A percentile compares a stretch with the other conserved stretches of the same genome.
Conservation (phyloP, 495 filamentous ascomycete species). For the Bombardia bombarda region DNA sequence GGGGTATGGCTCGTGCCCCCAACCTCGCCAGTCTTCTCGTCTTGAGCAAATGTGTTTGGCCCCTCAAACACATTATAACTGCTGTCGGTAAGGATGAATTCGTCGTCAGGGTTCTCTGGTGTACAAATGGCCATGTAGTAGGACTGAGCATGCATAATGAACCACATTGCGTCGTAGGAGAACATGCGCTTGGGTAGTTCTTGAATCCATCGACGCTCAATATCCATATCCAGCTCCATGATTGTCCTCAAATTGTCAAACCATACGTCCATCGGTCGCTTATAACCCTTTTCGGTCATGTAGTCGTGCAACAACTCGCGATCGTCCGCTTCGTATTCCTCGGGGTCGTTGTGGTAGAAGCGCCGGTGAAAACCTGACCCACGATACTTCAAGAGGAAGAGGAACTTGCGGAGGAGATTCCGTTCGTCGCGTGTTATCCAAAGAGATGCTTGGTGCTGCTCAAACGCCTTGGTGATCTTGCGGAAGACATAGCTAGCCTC, state of each 20-base stretch:
- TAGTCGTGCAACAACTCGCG: conserved; percentile 27
- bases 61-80: conserved; percentile 42
- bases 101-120: conserved; percentile 25
- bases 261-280: conserved; percentile 44
- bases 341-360: conserved; percentile 25
- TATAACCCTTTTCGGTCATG: conserved; percentile 36
- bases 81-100: conserved; percentile 45
- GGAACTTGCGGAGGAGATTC: conserved; percentile 41
- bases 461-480: conserved; percentile 24
- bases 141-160: conserved; percentile 25
- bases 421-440: conserved; percentile 32
- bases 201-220: conserved; percentile 23
- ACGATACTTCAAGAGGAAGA: conserved; percentile 48
- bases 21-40: conserved; percentile 17
- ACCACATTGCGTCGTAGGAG: conserved; percentile 34
- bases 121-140: conserved; percentile 41
- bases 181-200: conserved; percentile 30
- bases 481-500: conserved; percentile 21
- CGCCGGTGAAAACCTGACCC: conserved; percentile 21
- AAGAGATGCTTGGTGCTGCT: conserved; percentile 14
- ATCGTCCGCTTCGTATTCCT: conserved; percentile 34
- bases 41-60: conserved; percentile 16
- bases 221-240: conserved; percentile 39
- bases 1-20: conserved; percentile 1
- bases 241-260: conserved; percentile 40